A percentile compares a stretch with the other conserved stretches of the same genome.
Evolutionary conservation across 768 basidiomycete genomes (phyloP).

Genomic region (Phaeotremella skinneri): DNA sequence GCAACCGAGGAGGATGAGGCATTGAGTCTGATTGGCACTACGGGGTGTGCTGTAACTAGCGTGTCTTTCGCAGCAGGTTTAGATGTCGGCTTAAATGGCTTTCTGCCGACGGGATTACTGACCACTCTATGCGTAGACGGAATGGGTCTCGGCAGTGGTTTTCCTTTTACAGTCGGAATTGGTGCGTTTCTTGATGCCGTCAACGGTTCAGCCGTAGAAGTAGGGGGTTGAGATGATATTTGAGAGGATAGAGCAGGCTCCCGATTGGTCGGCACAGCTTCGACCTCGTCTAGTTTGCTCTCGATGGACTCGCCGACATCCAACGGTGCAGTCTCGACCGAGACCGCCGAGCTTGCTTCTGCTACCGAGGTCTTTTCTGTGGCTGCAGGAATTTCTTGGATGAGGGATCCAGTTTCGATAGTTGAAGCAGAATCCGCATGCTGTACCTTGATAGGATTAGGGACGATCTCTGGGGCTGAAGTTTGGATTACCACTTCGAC

Average conservation of each 20-base stretch:
- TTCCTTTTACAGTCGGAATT: conserved; percentile 15
- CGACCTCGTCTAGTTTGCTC: too few species aligned
- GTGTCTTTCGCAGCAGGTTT: not conserved
- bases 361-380: too few species aligned
- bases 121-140: conserved; percentile 6
- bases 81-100: conserved; percentile 31
- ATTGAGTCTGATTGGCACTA: conserved; percentile 10
- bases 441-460: too few species aligned
- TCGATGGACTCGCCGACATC: too few species aligned
- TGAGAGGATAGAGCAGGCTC: conserved; percentile 1
- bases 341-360: too few species aligned
- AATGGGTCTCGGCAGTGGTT: conserved; percentile 5
- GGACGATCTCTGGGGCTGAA: too few species aligned
- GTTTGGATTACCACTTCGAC: too few species aligned
- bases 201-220: not conserved
- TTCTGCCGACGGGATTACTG: conserved; percentile 15
- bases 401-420: too few species aligned
- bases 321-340: too few species aligned
- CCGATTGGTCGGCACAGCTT: not conserved
- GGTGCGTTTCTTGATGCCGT: conserved; percentile 15
- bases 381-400: too few species aligned
- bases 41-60: conserved; percentile 13
- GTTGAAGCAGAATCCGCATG: too few species aligned
- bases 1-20: not conserved
- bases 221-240: not conserved